phyloP scores from a whole-genome alignment of 2,329 filamentous ascomycete species.

The Metarhizium humberi region DNA sequence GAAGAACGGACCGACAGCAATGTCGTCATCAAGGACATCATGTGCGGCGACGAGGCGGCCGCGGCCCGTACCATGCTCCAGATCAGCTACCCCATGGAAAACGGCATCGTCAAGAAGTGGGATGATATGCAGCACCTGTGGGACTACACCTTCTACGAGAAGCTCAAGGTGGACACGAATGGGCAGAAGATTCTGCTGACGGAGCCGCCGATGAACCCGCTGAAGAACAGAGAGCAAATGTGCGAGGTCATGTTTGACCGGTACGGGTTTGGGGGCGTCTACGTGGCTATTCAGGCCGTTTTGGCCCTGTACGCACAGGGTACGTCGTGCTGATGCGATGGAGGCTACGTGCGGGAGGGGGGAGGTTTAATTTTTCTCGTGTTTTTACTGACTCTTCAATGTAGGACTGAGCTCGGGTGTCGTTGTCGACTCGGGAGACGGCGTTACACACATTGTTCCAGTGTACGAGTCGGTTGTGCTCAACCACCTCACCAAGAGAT shows the following conservation, averaged over 20 bases:
- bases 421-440: constrained; percentile 97
- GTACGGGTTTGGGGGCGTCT: constrained; percentile 92
- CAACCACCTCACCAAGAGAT: constrained; percentile 86
- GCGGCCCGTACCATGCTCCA: constrained; percentile 95
- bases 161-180: constrained; percentile 83
- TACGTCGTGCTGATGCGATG: constrained; percentile 26
- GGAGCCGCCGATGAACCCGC: constrained; percentile 94
- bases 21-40: constrained; percentile 87
- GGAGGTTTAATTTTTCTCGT: neutral
- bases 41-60: constrained; percentile 98
- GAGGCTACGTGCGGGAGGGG: neutral
- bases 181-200: constrained; percentile 96
- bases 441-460: constrained; percentile 96
- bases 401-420: constrained; percentile 80
- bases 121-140: constrained; percentile 99
- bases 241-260: constrained; percentile 98
- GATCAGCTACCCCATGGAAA: constrained; percentile 99
- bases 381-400: neutral
- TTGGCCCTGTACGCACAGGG: constrained; percentile 94
- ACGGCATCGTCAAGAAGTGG: constrained; percentile 99
- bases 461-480: constrained; percentile 98
- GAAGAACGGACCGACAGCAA: constrained; percentile 65
- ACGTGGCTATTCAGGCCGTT: constrained; percentile 96
- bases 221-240: constrained; percentile 97
- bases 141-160: constrained; percentile 98